phyloP scores from a whole-genome alignment of 371 early-diverging fungal species.

The Mucor velutinosus region DNA sequence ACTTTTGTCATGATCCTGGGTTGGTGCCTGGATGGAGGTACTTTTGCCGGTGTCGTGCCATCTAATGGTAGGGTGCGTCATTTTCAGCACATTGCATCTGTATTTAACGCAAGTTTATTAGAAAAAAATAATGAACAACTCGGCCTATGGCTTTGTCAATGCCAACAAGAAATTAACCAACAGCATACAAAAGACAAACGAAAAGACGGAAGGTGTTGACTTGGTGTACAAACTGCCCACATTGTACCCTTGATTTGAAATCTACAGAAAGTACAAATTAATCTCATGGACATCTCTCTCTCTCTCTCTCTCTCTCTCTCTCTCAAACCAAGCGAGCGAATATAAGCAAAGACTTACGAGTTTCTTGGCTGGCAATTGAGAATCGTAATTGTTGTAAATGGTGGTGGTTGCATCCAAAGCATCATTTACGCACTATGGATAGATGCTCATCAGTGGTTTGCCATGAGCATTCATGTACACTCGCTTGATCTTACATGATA shows the following conservation, averaged over 20 bases:
- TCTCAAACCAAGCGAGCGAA: neutral
- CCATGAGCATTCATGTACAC: neutral
- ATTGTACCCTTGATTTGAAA: neutral
- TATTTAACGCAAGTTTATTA: too few species aligned
- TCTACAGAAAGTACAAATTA: neutral
- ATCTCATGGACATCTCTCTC: neutral
- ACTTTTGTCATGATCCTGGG: too few species aligned
- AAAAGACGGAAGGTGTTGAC: neutral
- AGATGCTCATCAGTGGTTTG: neutral
- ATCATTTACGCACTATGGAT: neutral
- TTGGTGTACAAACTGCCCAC: neutral
- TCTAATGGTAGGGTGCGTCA: too few species aligned
- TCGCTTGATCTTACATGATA: neutral
- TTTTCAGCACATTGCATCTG: too few species aligned
- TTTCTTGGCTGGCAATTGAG: neutral
- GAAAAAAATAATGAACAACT: too few species aligned
- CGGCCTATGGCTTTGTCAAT: slow-evolving; percentile 5
- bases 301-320: too few species aligned
- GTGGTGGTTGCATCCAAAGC: neutral
- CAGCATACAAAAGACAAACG: slow-evolving; percentile 4
- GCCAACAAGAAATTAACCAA: slow-evolving; percentile 4
- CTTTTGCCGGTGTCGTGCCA: too few species aligned
- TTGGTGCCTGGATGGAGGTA: too few species aligned
- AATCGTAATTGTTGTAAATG: neutral
- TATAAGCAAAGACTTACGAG: neutral